A percentile compares a stretch with the other conserved stretches of the same genome.
These are phyloP conservation scores for Neurospora sp. DNA, from an alignment of 495 filamentous ascomycete species.

Conservation along the genomic window DNA sequence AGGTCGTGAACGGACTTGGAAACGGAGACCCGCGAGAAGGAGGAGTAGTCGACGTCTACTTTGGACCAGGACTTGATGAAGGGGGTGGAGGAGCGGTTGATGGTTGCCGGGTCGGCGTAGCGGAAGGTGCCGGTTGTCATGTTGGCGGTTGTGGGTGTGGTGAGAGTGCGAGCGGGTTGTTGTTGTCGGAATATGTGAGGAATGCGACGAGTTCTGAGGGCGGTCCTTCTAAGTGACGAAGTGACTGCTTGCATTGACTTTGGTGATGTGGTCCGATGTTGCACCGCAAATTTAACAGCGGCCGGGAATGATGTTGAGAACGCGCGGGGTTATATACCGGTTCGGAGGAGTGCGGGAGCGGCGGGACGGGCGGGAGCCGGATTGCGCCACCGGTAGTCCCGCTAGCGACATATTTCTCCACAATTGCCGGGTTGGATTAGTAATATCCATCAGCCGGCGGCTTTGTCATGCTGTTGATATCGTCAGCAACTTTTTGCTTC, in stretches of 20 bases:
- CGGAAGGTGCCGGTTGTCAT: constrained; percentile 19
- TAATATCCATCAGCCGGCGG: neutral
- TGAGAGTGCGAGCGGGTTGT: neutral
- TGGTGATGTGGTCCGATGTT: neutral
- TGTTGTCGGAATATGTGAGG: neutral
- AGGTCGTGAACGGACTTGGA: neutral
- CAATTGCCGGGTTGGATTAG: neutral
- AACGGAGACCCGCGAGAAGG: constrained; percentile 13
- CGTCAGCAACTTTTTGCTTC: neutral
- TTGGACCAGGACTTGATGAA: constrained; percentile 29
- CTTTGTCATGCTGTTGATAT: neutral
- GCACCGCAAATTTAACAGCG: neutral
- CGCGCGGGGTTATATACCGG: neutral
- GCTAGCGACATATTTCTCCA: neutral
- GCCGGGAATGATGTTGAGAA: neutral
- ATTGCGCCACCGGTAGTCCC: neutral
- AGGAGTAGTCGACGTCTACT: constrained; percentile 26
- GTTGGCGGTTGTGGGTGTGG: constrained; percentile 1
- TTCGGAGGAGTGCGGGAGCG: neutral
- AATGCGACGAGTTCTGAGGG: neutral
- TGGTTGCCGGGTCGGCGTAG: constrained; percentile 17
- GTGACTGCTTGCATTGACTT: neutral
- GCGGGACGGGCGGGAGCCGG: neutral
- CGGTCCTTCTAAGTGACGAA: neutral
- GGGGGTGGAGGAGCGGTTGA: constrained; percentile 11